Percentiles rank a stretch among this genome's conserved stretches.
Conservation (phyloP, 2,329 filamentous ascomycete genomes). For the Diaporthe eres region DNA sequence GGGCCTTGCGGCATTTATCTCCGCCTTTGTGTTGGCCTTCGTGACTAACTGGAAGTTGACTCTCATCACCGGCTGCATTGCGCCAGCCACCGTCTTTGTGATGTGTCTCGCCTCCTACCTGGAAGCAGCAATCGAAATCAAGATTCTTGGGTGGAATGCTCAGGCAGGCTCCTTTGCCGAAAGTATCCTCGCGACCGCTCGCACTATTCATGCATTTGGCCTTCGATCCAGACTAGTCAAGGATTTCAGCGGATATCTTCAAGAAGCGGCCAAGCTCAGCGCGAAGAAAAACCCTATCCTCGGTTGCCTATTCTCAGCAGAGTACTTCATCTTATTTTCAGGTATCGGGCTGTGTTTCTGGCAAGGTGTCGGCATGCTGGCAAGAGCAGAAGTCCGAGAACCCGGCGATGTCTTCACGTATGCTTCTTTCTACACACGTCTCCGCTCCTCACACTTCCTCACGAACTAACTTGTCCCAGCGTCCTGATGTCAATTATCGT, state of each 20-base stretch:
- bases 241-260: not conserved
- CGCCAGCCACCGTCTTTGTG: not conserved
- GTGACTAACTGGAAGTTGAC: not conserved
- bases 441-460: not conserved
- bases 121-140: not conserved
- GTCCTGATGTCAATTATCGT: not conserved
- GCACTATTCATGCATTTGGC: not conserved
- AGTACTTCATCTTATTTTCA: not conserved
- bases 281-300: not conserved
- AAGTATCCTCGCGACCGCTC: not conserved
- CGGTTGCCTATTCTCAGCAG: not conserved
- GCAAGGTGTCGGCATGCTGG: not conserved
- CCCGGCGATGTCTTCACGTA: constrained; percentile 1
- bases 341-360: not conserved
- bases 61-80: not conserved
- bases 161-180: constrained; percentile 10
- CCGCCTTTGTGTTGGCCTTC: not conserved
- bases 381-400: not conserved
- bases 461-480: not conserved
- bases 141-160: not conserved
- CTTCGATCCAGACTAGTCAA: not conserved
- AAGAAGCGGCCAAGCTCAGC: not conserved
- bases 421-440: not conserved
- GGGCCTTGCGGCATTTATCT: not conserved
- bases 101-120: not conserved